Evolutionary conservation across 768 basidiomycete species (phyloP).

Genomic region (Pisolithus tinctorius): DNA sequence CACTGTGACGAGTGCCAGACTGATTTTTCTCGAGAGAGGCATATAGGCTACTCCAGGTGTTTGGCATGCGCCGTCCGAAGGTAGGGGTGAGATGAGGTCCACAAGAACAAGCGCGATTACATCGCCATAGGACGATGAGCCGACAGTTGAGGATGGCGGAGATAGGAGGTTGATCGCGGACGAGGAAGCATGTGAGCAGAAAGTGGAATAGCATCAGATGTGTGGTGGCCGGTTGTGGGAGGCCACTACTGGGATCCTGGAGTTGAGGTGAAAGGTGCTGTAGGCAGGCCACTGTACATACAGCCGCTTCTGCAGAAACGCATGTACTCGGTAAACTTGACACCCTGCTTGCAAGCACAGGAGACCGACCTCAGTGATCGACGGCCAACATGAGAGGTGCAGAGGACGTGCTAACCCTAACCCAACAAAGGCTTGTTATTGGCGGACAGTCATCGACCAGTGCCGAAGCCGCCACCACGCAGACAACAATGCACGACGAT

Average conservation of each 20-base stretch:
- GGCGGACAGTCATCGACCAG: conserved; percentile 1
- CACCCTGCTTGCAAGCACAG: neutral
- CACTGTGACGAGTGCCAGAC: conserved; percentile 64
- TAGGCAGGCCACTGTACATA: conserved; percentile 61
- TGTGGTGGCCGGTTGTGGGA: conserved; percentile 19
- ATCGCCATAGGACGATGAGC: conserved; percentile 36
- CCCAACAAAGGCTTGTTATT: conserved; percentile 3
- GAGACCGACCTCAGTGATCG: conserved; percentile 13
- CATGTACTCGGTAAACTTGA: conserved; percentile 20
- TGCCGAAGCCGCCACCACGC: conserved; percentile 7
- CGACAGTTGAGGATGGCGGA: conserved; percentile 27
- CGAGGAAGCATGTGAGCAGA: conserved; percentile 17
- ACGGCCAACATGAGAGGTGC: conserved; percentile 7
- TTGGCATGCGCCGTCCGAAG: conserved; percentile 20
- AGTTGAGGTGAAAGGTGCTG: conserved; percentile 34
- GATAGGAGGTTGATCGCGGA: conserved; percentile 28
- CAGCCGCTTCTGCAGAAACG: conserved; percentile 49
- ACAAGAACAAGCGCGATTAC: conserved; percentile 36
- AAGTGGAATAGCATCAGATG: conserved; percentile 3
- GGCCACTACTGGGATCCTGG: conserved; percentile 8
- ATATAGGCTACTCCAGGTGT: conserved; percentile 27
- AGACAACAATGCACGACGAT: conserved; percentile 10
- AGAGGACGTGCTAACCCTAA: conserved; percentile 20
- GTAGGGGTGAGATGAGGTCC: conserved; percentile 34
- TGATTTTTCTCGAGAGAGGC: conserved; percentile 47